phyloP scores from a whole-genome alignment of 345 rosid genomes.

The Rubroshorea leprosula region DNA sequence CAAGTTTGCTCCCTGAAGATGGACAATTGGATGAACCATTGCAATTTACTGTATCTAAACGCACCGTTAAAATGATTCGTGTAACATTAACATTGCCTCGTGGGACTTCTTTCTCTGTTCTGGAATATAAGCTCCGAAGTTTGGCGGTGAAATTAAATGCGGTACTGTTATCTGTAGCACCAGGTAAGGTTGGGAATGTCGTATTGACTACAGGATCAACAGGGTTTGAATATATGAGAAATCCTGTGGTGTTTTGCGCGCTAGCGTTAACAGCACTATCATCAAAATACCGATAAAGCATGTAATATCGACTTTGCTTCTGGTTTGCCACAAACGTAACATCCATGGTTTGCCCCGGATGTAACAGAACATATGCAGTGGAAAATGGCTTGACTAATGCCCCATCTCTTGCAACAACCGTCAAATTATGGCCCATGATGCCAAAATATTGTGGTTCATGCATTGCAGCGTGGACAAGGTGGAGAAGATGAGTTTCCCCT shows the following conservation, averaged over 20 bases:
- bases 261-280: neutral
- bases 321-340: neutral
- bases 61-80: neutral
- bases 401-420: slow-evolving; percentile 31
- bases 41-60: neutral
- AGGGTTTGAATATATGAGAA: neutral
- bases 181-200: neutral
- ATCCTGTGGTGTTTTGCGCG: neutral
- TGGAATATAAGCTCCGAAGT: neutral
- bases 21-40: neutral
- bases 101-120: neutral
- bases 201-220: neutral
- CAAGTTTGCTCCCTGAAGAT: neutral
- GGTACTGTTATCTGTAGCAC: neutral
- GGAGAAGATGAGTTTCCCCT: slow-evolving; percentile 21
- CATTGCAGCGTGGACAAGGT: slow-evolving; percentile 27
- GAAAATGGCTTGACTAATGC: slow-evolving; percentile 23
- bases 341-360: neutral
- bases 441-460: slow-evolving; percentile 24
- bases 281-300: neutral
- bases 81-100: neutral
- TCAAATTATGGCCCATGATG: slow-evolving; percentile 26
- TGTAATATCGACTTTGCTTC: neutral
- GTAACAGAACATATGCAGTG: slow-evolving; percentile 7
- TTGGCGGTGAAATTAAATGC: neutral